Base-by-base conservation (phyloP, 306 rosid species). In the Hippophae tibetana region DNA sequence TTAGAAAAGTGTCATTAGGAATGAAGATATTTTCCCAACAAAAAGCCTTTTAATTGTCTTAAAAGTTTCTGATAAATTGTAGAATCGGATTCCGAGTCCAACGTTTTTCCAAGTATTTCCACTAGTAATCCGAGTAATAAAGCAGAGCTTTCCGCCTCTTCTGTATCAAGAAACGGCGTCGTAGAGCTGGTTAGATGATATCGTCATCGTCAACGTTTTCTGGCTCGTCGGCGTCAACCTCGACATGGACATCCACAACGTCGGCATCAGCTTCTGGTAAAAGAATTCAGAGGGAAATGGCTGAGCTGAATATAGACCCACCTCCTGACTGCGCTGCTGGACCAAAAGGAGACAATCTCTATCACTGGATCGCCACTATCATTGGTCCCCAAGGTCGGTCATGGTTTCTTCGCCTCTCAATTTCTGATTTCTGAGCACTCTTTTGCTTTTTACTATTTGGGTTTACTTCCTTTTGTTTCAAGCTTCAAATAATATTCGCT, bases 321-420 rank as follows among this genome's bases (percentile, higher is more conserved):
- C 94, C 97, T 73, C 80, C 86, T 7, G 69, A 80, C 44, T 90
- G 85, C 76, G 84, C 89, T 31, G 97, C 95, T 31, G 95, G 97
- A 5, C 95, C 97, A 23, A 90, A 87, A 74, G 97, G 97, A 12
- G 97, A 90, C 73, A 90, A 90, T 63, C 89, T 90, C 64, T 90
- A 87, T 64, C 86, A 90, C 58, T 90, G 97, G 95, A 74, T 90
- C 47, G 97, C 96, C n/a, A 82, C 96, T 51, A 64, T 90, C 46
- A 74, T 85, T 10, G 98, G 98, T 2, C 78, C 95, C 62, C 62
- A 86, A 56, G 94, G 97, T 85, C 8, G 52, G 10, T 12, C 2
- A 47, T 10, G 13, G 14, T 12, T 25, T 53, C 43, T 14, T 54
- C 47, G 8, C 12, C 13, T 46, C 1, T 13, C 42, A 49, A 13